Percentiles rank a stretch among this genome's conserved stretches.
These are phyloP conservation scores for Boehmeria nivea DNA, from an alignment of 306 rosid genomes.

Conservation along the genomic window DNA sequence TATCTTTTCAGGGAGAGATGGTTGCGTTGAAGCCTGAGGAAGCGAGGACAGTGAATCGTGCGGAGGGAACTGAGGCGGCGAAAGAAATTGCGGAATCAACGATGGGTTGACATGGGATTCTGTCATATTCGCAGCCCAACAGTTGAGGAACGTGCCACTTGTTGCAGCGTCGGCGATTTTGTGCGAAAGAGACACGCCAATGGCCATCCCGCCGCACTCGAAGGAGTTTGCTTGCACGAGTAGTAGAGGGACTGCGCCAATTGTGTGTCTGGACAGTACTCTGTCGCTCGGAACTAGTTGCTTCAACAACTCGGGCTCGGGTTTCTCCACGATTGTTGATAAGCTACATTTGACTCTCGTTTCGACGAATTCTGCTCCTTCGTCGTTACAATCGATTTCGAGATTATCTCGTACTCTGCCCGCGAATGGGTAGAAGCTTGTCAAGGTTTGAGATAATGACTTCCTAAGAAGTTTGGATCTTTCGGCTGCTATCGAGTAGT, in stretches of 20 bases:
- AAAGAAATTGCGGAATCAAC: not conserved
- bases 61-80: not conserved
- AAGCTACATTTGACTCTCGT: not conserved
- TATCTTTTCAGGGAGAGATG: not conserved
- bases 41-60: not conserved
- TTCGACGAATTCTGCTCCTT: not conserved
- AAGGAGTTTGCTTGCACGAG: not conserved
- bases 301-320: not conserved
- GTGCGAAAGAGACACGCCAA: not conserved
- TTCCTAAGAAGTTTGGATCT: not conserved
- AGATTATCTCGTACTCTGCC: not conserved
- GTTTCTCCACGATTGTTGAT: not conserved
- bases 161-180: not conserved
- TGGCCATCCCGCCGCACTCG: conserved; percentile 1
- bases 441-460: not conserved
- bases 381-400: not conserved
- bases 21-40: not conserved
- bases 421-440: not conserved
- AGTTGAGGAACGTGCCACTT: not conserved
- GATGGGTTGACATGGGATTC: too few species aligned
- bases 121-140: not conserved
- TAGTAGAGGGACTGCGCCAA: not conserved
- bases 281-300: not conserved
- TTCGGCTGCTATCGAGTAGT: not conserved
- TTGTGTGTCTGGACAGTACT: not conserved